Evolutionary conservation across 1,284 basidiomycete genomes (phyloP), one percentile per base, ranked within the genome.

Genomic region (Ceratobasidium papillatum): DNA sequence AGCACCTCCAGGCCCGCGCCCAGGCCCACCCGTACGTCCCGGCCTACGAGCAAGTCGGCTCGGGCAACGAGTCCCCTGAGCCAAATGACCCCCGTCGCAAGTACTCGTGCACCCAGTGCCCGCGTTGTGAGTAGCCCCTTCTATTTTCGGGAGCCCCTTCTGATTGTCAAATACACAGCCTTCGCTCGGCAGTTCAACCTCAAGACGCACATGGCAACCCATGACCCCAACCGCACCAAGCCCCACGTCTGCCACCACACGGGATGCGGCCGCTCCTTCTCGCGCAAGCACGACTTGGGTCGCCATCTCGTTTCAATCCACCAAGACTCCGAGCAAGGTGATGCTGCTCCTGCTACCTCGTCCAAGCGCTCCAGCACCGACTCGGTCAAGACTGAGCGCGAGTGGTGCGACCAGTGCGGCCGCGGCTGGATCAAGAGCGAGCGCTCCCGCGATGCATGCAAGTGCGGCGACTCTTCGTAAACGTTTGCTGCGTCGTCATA

Each of bases 111-210:
- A 82, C 86, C 12, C 85, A 85, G 32, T 94, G 93, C 81, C 89
- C 90, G 27, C 84, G 92, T 84, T 87, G 92, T 92, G 80, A 61
- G 81, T 81, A 38, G 61, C 63, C 69, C 65, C 19, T 27, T 49
- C 17, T 52, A n/a, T 62, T 63, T 64, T 11, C 66, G 78, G 41
- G 34, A 41, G 27, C 38, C 43, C 14, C 5, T 3, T 30, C 64
- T 36, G 76, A 71, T 62, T 17, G 0, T 68, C 64, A 47, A 22
- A 47, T 77, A 64, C 52, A 76, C 66, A 91, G 94, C 92, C 0
- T 96, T 96, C 79, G 94, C 94, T 25, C 86, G 94, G n/a, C 93
- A 93, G 0, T 96, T 92, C 82, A 96, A 96, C 79, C 83, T 96
- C 74, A 95, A 95, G 84, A 96, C 94, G 0, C 94, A 96, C 81